A percentile compares a stretch with the other conserved stretches of the same genome.
Evolutionary conservation across 2,329 filamentous ascomycete species (phyloP).

Genomic region (Diaporthe longicolla): DNA sequence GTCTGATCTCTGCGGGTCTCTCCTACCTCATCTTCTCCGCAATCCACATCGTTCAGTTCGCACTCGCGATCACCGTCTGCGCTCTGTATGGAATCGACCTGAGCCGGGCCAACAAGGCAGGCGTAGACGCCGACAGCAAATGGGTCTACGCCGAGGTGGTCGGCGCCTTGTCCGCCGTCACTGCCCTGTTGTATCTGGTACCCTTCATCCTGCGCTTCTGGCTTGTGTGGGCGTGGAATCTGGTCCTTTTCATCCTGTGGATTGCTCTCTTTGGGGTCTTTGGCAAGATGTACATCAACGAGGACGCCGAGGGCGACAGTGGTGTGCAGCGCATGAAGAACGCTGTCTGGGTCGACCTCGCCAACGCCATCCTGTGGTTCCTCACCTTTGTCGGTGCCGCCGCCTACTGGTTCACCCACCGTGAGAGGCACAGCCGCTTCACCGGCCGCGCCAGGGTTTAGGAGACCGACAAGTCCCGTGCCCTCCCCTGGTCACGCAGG

Average conservation of each 20-base stretch:
- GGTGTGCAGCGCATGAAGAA: conserved; percentile 84
- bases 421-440: conserved; percentile 67
- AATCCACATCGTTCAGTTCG: conserved; percentile 83
- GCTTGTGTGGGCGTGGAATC: conserved; percentile 76
- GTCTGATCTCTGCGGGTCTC: conserved; percentile 58
- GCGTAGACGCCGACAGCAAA: conserved; percentile 71
- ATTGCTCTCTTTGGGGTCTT: conserved; percentile 88
- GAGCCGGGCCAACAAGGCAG: conserved; percentile 63
- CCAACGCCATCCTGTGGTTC: conserved; percentile 83
- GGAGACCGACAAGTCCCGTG: conserved; percentile 33
- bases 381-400: conserved; percentile 69
- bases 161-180: conserved; percentile 75
- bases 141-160: conserved; percentile 84
- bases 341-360: conserved; percentile 86
- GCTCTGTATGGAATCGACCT: conserved; percentile 84
- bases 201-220: conserved; percentile 70
- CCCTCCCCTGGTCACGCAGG: background rate
- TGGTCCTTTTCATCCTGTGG: conserved; percentile 82
- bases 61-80: conserved; percentile 81
- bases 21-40: conserved; percentile 70
- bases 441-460: conserved; percentile 72
- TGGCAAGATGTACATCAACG: conserved; percentile 82
- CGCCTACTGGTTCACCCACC: conserved; percentile 71
- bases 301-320: conserved; percentile 73
- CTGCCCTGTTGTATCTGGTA: conserved; percentile 75